Conservation (phyloP, 75 land plant species). For the Sequoiadendron giganteum region DNA sequence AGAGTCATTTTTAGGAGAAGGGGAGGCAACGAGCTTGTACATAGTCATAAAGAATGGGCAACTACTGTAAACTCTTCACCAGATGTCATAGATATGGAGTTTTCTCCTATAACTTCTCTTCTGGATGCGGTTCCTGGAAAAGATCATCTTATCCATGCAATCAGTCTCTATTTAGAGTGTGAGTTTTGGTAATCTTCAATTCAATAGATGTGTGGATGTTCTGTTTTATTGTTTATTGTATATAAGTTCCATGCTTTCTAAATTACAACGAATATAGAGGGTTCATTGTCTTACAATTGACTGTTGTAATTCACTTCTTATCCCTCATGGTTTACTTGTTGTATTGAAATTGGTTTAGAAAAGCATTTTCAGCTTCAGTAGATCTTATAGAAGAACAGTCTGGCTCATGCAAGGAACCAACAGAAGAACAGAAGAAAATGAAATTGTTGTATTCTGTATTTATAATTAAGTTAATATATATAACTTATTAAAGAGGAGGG, state of each 20-base stretch:
- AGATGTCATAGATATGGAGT: slow-evolving; percentile 74
- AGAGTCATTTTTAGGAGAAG: slow-evolving; percentile 74
- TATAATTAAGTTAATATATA: background rate
- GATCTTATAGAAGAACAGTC: background rate
- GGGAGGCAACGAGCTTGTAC: slow-evolving; percentile 70
- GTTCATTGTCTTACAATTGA: background rate
- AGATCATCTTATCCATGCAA: slow-evolving; percentile 54
- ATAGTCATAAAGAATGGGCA: slow-evolving; percentile 54
- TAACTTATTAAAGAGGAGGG: too few species aligned
- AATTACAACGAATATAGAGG: background rate
- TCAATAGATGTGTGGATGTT: background rate
- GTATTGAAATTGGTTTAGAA: background rate
- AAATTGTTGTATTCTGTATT: background rate
- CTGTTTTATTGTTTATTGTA: background rate
- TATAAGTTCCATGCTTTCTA: background rate
- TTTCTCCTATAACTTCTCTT: slow-evolving; percentile 59
- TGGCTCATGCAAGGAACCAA: background rate
- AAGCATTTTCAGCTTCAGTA: background rate
- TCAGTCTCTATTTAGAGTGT: slow-evolving; percentile 68
- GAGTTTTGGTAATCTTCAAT: slow-evolving; percentile 16
- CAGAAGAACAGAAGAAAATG: background rate
- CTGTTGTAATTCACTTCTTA: background rate
- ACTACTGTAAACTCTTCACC: slow-evolving; percentile 52
- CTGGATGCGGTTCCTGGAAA: slow-evolving; percentile 48
- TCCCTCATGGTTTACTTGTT: background rate